Evolutionary conservation across 345 rosid species (phyloP).

Genomic region (Citrus australasica): DNA sequence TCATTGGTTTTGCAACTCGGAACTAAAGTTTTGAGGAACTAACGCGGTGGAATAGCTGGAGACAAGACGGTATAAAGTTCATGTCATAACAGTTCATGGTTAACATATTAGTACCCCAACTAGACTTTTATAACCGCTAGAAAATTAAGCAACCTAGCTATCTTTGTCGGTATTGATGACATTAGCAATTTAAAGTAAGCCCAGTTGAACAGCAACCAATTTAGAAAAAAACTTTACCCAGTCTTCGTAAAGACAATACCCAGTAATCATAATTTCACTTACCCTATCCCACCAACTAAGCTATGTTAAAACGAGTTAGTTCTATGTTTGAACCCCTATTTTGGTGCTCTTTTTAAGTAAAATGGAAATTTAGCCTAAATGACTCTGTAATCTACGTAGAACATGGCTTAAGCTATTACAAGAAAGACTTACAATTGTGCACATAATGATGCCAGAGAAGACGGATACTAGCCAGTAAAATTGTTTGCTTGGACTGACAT

Average conservation of each 20-base stretch:
- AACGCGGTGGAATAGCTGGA: too few relatives aligned
- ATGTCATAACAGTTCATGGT: too few relatives aligned
- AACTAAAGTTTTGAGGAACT: too few relatives aligned
- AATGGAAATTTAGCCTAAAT: neutral
- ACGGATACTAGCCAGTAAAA: conserved; percentile 32
- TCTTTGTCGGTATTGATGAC: neutral
- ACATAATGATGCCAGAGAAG: conserved; percentile 43
- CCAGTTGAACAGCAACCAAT: neutral
- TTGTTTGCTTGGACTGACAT: conserved; percentile 19
- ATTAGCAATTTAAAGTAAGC: neutral
- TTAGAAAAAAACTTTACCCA: neutral
- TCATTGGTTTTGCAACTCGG: too few relatives aligned
- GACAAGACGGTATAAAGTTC: too few relatives aligned
- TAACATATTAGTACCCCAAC: neutral
- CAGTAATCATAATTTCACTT: neutral
- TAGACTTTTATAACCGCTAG: neutral
- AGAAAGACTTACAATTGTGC: conserved; percentile 41
- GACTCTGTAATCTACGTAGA: neutral
- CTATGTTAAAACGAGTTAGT: neutral
- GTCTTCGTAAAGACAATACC: too few relatives aligned
- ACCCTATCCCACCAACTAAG: neutral
- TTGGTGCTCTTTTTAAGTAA: neutral
- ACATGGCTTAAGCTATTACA: neutral
- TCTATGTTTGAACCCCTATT: too few relatives aligned
- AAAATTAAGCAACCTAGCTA: neutral